Base-by-base conservation (phyloP, 1,139 yeast species). In the Yamadazyma mexicana region DNA sequence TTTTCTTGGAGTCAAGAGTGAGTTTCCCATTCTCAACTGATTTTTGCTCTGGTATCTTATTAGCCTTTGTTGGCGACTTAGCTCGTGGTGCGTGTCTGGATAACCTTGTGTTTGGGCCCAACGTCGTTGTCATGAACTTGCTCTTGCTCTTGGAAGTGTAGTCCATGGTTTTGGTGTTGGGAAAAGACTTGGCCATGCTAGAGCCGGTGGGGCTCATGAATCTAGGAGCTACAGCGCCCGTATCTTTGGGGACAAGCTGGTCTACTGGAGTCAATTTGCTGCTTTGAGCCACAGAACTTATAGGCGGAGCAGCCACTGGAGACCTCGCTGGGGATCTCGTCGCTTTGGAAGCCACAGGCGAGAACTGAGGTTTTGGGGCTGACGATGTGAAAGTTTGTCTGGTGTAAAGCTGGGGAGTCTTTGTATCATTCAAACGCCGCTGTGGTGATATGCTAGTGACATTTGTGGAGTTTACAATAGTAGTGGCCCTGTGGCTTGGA, bases 71-170 rank as follows among this genome's bases (percentile, higher is more conserved):
- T 4, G 53, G 52, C 3, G 50, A 45, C 23, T 38, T 41, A 12
- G 38, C 18, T 20, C 33, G 38, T 2, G 40, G 39, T 1, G 41
- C 34, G 24, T 39, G 40, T 12, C 43, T 33, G 1, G 44, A 34
- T 20, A 42, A 31, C 15, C 41, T 35, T 4, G 45, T 43, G 12
- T 42, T 43, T 2, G 48, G 47, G 17, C 62, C 62, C 24, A 69
- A 51, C 3, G 66, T 61, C 3, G 74, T 66, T 0, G 73, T 63
- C 33, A 69, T 55, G 40, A 69, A 66, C 43, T 61, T 55, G 39
- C 66, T 68, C 43, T 59, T 62, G 27, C 54, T 42, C 14, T 40
- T 31, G 12, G 43, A 38, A 26, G 42, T 17, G 18, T 29, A 18
- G 22, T 34, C 32, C 29, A 26, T 26, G 5, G 29, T 5, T 12